These are phyloP conservation scores for Pogostemon cablin DNA, from an alignment of 257 asterid species.

Conservation along the genomic window DNA sequence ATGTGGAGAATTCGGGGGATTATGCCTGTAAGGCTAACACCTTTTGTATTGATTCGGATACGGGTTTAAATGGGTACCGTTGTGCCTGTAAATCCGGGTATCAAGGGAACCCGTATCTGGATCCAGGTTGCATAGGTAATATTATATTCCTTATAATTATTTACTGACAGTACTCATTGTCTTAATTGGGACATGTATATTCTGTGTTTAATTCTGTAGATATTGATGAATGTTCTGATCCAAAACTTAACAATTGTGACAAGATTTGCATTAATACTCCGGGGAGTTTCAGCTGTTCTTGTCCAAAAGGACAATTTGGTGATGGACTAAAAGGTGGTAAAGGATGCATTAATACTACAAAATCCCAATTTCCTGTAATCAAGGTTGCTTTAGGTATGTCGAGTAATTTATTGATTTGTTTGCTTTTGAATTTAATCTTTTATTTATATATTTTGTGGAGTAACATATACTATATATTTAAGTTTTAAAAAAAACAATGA, in stretches of 20 bases:
- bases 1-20: slow-evolving; percentile 26
- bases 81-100: slow-evolving; percentile 13
- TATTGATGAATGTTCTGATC: slow-evolving; percentile 20
- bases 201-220: background rate
- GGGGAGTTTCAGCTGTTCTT: slow-evolving; percentile 23
- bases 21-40: slow-evolving; percentile 57
- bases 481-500: too few species aligned
- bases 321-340: slow-evolving; percentile 21
- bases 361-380: slow-evolving; percentile 11
- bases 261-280: background rate
- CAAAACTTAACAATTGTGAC: slow-evolving; percentile 15
- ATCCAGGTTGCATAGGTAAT: slow-evolving; percentile 70
- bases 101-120: slow-evolving; percentile 71
- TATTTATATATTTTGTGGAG: too few species aligned
- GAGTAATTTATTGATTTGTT: too few species aligned
- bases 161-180: too few species aligned
- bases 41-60: slow-evolving; percentile 51
- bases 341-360: background rate
- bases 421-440: too few species aligned
- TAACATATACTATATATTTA: too few species aligned
- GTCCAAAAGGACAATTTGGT: slow-evolving; percentile 17
- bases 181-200: background rate
- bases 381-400: slow-evolving; percentile 29
- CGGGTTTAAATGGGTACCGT: slow-evolving; percentile 41
- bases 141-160: background rate